Percentiles rank a stretch among this genome's conserved stretches.
phyloP scores from a whole-genome alignment of 768 basidiomycete genomes.

The Suillus spraguei region DNA sequence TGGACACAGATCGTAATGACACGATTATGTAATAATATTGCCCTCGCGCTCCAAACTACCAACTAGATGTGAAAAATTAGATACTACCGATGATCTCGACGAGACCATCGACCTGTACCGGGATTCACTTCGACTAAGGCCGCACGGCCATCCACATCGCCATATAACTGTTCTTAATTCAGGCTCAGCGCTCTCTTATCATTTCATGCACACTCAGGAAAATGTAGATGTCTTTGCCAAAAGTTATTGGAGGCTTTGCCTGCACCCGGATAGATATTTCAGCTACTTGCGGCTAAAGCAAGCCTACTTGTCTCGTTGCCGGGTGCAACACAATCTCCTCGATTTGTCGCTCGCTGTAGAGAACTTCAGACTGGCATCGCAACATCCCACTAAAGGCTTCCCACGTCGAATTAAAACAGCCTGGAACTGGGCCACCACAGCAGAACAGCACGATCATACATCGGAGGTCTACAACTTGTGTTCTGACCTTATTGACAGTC shows the following conservation, averaged over 20 bases:
- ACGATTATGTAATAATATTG: neutral
- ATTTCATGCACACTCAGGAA: neutral
- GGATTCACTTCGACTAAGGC: neutral
- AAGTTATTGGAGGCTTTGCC: neutral
- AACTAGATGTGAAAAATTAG: neutral
- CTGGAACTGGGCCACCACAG: too few relatives aligned
- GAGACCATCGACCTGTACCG: neutral
- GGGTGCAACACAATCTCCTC: neutral
- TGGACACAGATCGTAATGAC: neutral
- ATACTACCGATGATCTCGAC: neutral
- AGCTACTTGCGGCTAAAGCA: neutral
- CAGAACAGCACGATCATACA: too few relatives aligned
- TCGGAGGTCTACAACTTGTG: too few relatives aligned
- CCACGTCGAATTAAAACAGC: too few relatives aligned
- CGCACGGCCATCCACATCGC: neutral
- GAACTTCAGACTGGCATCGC: neutral
- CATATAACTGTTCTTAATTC: neutral
- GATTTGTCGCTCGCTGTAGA: neutral
- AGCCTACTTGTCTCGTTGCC: neutral
- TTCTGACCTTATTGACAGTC: too few relatives aligned
- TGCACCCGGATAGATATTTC: neutral
- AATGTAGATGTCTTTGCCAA: neutral
- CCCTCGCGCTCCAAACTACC: neutral
- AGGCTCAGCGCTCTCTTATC: neutral
- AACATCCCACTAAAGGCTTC: neutral